Evolutionary conservation across 495 filamentous ascomycete species (phyloP), one percentile per base, ranked within the genome.

Genomic region (Aspergillus funiculosus): DNA sequence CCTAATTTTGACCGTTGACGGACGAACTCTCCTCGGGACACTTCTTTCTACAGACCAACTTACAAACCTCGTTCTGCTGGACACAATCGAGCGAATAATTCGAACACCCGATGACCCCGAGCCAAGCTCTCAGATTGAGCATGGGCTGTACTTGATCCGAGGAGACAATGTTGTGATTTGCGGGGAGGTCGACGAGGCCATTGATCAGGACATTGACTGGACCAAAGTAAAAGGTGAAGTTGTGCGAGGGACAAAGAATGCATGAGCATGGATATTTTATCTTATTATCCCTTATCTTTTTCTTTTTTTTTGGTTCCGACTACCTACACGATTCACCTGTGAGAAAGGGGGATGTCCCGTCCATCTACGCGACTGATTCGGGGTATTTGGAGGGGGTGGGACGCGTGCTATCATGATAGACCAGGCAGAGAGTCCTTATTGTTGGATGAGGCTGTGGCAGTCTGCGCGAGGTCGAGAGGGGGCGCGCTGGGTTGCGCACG

Each of bases 161-260:
- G 92, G 92, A 13, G 94, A 97, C 54, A 95, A 89, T 61, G 92
- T 98, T 39, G 89, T 85, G n/a, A 66, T 92, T 11, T 87, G 89
- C 30, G 92, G 92, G 5, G 73, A 92, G 34, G 81, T 98, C 11
- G 87, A 97, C 64, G 91, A 94, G 61, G 75, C 85, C 49, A 71
- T 95, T 32, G 92, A 97, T 65, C 71, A 64, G 4, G 86, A 82
- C 44, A 96, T 98, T 51, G 82, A 95, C 65, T 98, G 92, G 92
- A 67, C 73, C 14, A 80, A 88, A 63, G 94, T 98, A 14, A 83
- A 83, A 62, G 92, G 91, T 4, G 80, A 83, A 41, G 83, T 85
- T 28, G 83, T 97, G 53, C 83, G 85, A 39, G 80, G 79, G 24
- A 87, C 89, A 54, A 95, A 92, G 60, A 89, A 85, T 64, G 64